phyloP scores from a whole-genome alignment of 2,329 filamentous ascomycete species.

The Ceratocystiopsis minuta region DNA sequence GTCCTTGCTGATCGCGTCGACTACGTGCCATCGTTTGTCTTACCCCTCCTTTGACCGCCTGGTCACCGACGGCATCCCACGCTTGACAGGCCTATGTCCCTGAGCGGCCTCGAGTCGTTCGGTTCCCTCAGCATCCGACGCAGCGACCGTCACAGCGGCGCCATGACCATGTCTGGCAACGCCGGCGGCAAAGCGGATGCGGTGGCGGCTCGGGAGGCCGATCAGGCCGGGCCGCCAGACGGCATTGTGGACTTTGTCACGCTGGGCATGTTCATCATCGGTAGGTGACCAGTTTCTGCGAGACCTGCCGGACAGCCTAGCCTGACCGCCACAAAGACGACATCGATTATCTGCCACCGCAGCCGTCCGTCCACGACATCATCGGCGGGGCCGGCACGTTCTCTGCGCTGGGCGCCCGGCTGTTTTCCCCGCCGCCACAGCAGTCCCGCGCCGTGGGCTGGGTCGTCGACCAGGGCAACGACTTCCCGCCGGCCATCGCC shows the following conservation, averaged over 20 bases:
- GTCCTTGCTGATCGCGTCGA: too few species aligned
- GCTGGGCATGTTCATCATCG: constrained; percentile 57
- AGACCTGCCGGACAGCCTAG: neutral
- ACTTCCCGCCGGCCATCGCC: constrained; percentile 57
- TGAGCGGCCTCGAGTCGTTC: too few species aligned
- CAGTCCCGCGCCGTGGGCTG: constrained; percentile 57
- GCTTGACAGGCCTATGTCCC: too few species aligned
- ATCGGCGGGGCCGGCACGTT: constrained; percentile 83
- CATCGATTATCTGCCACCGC: constrained; percentile 65
- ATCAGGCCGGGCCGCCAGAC: neutral
- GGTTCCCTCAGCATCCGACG: too few species aligned
- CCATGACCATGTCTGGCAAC: too few species aligned
- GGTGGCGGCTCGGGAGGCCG: too few species aligned
- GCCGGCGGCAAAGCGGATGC: too few species aligned
- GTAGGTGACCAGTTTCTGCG: constrained; percentile 21
- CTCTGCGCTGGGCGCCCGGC: constrained; percentile 69
- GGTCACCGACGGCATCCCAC: too few species aligned
- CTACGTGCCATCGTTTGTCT: too few species aligned
- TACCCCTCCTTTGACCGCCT: too few species aligned
- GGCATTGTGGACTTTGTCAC: constrained; percentile 43
- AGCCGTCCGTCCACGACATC: constrained; percentile 50
- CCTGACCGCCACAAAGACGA: constrained; percentile 43
- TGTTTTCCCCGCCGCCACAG: constrained; percentile 59
- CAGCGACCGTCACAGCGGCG: too few species aligned
- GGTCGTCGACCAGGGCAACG: constrained; percentile 77